A percentile compares a stretch with the other conserved stretches of the same genome.
Conservation (phyloP, 352 stramenopile species). For the Globisporangium nodosum region DNA sequence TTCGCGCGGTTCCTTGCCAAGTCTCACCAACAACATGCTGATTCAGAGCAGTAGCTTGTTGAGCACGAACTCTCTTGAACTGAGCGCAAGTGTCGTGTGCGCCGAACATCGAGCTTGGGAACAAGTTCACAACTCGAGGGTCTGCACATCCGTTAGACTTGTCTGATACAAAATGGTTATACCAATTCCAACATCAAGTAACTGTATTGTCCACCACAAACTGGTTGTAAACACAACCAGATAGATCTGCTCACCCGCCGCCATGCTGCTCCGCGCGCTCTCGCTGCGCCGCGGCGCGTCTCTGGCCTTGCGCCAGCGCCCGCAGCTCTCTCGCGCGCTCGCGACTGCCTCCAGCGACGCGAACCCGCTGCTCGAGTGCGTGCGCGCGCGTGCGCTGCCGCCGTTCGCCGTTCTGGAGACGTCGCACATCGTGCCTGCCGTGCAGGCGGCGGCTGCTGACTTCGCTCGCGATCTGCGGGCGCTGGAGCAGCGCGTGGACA, state of each 20-base stretch:
- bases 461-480: slow-evolving; percentile 45
- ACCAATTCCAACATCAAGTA: not conserved
- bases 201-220: not conserved
- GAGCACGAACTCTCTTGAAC: too few relatives aligned
- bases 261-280: not conserved
- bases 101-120: too few relatives aligned
- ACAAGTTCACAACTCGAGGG: too few relatives aligned
- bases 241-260: too few relatives aligned
- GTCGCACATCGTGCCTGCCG: slow-evolving; percentile 50
- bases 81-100: too few relatives aligned
- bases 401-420: slow-evolving; percentile 66
- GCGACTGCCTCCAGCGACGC: not conserved
- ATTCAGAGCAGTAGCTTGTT: too few relatives aligned
- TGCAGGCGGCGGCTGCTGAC: slow-evolving; percentile 41
- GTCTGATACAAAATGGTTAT: not conserved
- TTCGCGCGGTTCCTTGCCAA: too few relatives aligned
- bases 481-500: slow-evolving; percentile 34
- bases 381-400: slow-evolving; percentile 54
- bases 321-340: not conserved
- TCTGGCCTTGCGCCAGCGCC: not conserved
- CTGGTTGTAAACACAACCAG: too few relatives aligned
- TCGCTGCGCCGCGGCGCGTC: not conserved
- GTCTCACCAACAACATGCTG: too few relatives aligned
- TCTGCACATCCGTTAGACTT: too few relatives aligned
- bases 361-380: slow-evolving; percentile 53